phyloP scores from a whole-genome alignment of 2,329 filamentous ascomycete species.

The Fusarium tanahbumbuense region DNA sequence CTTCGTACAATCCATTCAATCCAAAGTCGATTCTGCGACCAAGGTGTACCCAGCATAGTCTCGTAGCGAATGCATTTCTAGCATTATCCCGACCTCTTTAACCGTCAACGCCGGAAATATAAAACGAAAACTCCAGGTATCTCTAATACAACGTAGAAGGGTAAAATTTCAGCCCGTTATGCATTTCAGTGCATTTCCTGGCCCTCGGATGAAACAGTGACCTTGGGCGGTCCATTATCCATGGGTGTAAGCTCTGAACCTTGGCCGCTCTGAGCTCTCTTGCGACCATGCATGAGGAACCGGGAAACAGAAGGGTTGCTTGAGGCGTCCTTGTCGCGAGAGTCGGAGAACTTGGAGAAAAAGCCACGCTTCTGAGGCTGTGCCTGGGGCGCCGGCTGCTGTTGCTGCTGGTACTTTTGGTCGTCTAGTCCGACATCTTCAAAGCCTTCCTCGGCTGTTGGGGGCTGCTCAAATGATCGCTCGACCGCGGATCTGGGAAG shows the following conservation, averaged over 20 bases:
- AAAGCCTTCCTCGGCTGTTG: constrained; percentile 83
- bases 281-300: constrained; percentile 78
- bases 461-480: constrained; percentile 68
- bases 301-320: constrained; percentile 60
- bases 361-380: constrained; percentile 71
- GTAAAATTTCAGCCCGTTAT: constrained; percentile 14
- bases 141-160: constrained; percentile 45
- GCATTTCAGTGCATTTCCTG: constrained; percentile 43
- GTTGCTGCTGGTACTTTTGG: constrained; percentile 56
- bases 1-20: constrained; percentile 20
- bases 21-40: constrained; percentile 19
- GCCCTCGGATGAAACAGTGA: constrained; percentile 44
- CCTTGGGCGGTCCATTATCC: constrained; percentile 52
- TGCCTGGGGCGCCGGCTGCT: constrained; percentile 36
- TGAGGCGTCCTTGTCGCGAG: constrained; percentile 52
- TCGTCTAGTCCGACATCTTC: constrained; percentile 94
- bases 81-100: constrained; percentile 34
- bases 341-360: constrained; percentile 80
- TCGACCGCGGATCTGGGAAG: constrained; percentile 71
- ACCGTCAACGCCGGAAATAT: constrained; percentile 43
- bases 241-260: constrained; percentile 78
- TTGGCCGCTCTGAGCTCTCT: constrained; percentile 72
- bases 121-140: constrained; percentile 43
- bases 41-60: constrained; percentile 32
- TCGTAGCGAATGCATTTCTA: constrained; percentile 44